Percentiles rank a stretch among this genome's conserved stretches.
phyloP scores from a whole-genome alignment of 2,329 filamentous ascomycete species.

The Rutstroemia sp. region DNA sequence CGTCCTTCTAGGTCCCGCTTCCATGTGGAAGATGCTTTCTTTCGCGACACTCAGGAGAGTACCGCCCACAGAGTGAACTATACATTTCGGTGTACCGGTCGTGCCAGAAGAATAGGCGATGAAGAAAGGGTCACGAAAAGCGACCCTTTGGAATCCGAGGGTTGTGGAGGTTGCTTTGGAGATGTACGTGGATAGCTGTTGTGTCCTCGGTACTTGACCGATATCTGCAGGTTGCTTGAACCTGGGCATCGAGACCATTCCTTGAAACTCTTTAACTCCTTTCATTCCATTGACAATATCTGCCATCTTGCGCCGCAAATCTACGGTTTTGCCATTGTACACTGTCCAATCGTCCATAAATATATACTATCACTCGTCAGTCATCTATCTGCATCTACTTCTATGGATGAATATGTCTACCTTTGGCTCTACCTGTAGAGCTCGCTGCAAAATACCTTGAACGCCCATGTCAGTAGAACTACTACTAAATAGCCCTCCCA shows the following conservation, averaged over 20 bases:
- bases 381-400: neutral
- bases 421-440: constrained; percentile 67
- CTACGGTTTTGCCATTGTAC: constrained; percentile 70
- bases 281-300: constrained; percentile 58
- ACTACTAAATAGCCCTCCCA: constrained; percentile 70
- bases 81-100: constrained; percentile 78
- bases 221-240: constrained; percentile 57
- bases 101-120: constrained; percentile 76
- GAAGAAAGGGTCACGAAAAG: constrained; percentile 60
- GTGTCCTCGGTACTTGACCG: constrained; percentile 37
- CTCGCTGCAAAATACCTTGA: constrained; percentile 66
- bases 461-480: constrained; percentile 79
- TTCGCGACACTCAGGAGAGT: constrained; percentile 51
- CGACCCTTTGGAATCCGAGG: constrained; percentile 21
- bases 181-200: constrained; percentile 36
- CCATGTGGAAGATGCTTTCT: constrained; percentile 49
- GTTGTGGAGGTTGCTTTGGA: constrained; percentile 16
- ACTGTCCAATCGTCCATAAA: constrained; percentile 76
- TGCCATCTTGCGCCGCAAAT: constrained; percentile 64
- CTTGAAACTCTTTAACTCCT: constrained; percentile 51
- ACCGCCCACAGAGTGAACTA: constrained; percentile 69
- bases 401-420: constrained; percentile 27
- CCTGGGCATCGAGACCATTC: constrained; percentile 58
- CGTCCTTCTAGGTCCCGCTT: constrained; percentile 36
- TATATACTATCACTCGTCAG: constrained; percentile 43